Base-by-base conservation (phyloP, 2,329 filamentous ascomycete genomes). In the Diaporthe sp. region DNA sequence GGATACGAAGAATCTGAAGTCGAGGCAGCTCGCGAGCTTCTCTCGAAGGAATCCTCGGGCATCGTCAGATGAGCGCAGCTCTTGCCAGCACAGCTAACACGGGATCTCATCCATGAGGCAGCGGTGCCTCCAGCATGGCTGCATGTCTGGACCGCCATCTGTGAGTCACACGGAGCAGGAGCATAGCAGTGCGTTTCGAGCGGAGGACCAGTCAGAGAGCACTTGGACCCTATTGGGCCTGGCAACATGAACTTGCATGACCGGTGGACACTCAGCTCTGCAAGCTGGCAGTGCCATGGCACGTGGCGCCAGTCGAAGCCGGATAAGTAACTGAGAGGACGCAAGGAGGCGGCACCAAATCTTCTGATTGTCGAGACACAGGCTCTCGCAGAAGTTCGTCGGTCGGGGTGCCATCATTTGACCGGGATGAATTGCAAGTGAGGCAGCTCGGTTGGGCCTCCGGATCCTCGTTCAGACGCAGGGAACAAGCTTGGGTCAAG, bases 1-100 rank as follows among this genome's bases (percentile, higher is more conserved):
- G 94, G 94, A 12, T 96, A 94, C 82, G 90, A 93, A 73, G 86
- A 89, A 79, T 88, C 89, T 4, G 94, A 97, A 81, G 84, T 97
- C 68, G 89, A 90, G 78, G 94, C 94, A 17, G 93, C 93, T 65
- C 88, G 90, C 78, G 91, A 92, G 77, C 85, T 96, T 74, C 84
- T 96, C 50, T 88, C 90, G 73, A 86, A 87, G 75, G 88, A 90
- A 76, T 83, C 85, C 50, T 79, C 82, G 32, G 78, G 82, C 55
- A 80, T 86, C 59, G 82, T 87, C 74, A 85, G 87, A 79, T 91
- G 81, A 86, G 73, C 63, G 59, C 56, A 51, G 25, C 44, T 32
- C 61, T 39, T 42, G 50, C 39, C 75, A 68, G 69, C 50, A 70
- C 56, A 42, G 47, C 56, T 42, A 32, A 42, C n/a, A 68, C 37